phyloP scores from a whole-genome alignment of 345 rosid species.

The Cardiospermum halicacabum region DNA sequence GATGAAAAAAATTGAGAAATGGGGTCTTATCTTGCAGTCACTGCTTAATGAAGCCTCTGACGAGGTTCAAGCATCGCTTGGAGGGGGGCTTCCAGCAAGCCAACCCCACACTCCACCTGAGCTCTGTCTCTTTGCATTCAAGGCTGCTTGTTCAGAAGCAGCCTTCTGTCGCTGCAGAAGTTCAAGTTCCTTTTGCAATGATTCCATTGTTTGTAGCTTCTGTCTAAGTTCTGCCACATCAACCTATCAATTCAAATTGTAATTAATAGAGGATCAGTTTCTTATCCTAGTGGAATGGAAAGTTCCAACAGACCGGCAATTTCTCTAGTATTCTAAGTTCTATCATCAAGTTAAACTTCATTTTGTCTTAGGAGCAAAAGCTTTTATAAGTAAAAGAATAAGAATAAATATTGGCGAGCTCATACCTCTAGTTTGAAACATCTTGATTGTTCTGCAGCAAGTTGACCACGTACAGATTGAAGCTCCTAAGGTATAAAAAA shows the following conservation, averaged over 20 bases:
- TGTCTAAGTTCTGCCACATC: constrained; percentile 95
- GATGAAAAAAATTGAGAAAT: constrained; percentile 14
- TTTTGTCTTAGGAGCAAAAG: background rate
- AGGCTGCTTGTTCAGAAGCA: constrained; percentile 86
- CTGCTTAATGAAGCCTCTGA: background rate
- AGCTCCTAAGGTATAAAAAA: constrained; percentile 55
- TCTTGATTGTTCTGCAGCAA: constrained; percentile 93
- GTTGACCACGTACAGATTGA: constrained; percentile 93
- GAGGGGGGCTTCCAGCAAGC: constrained; percentile 87
- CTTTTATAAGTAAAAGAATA: background rate
- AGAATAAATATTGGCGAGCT: background rate
- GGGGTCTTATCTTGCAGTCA: constrained; percentile 11
- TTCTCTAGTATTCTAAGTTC: background rate
- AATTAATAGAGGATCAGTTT: constrained; percentile 5
- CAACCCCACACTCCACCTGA: constrained; percentile 98
- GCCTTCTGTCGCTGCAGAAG: constrained; percentile 95
- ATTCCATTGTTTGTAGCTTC: constrained; percentile 83
- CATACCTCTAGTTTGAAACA: constrained; percentile 96
- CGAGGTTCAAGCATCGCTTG: constrained; percentile 29
- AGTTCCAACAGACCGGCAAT: background rate
- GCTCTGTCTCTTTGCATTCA: constrained; percentile 64
- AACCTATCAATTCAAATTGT: constrained; percentile 49
- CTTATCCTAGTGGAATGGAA: background rate
- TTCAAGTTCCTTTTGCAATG: constrained; percentile 83
- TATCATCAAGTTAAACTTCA: background rate